phyloP scores from a whole-genome alignment of 768 basidiomycete species.

The Ramaria sp. region DNA sequence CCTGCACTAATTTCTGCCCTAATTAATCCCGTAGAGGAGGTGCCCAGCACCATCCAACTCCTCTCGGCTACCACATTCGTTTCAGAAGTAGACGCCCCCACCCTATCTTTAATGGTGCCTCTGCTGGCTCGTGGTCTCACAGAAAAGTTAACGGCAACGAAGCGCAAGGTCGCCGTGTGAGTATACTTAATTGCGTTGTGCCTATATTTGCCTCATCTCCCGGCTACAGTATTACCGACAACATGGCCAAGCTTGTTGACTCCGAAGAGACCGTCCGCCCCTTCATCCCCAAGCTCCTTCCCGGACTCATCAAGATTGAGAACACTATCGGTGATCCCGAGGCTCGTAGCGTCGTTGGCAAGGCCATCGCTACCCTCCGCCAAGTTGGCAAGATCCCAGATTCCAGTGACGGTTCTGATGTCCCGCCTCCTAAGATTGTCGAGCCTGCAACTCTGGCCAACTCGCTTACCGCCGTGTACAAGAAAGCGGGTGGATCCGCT shows the following conservation, averaged over 20 bases:
- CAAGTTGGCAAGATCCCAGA: conserved; percentile 87
- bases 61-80: conserved; percentile 99
- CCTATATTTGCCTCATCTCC: conserved; percentile 10
- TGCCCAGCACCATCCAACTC: conserved; percentile 86
- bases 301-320: conserved; percentile 93
- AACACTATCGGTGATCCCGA: conserved; percentile 94
- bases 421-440: conserved; percentile 72
- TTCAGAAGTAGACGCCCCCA: conserved; percentile 96
- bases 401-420: conserved; percentile 77
- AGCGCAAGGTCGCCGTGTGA: conserved; percentile 95
- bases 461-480: conserved; percentile 68
- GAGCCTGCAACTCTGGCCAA: conserved; percentile 59
- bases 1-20: conserved; percentile 95
- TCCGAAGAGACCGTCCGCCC: conserved; percentile 91
- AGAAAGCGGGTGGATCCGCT: conserved; percentile 62
- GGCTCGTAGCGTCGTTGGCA: conserved; percentile 84
- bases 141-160: conserved; percentile 92
- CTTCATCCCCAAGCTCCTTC: conserved; percentile 92
- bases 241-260: conserved; percentile 98
- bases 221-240: conserved; percentile 72
- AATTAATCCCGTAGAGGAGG: conserved; percentile 99
- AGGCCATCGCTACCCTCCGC: conserved; percentile 92
- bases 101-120: conserved; percentile 96
- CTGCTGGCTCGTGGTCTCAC: conserved; percentile 85
- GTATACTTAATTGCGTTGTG: conserved; percentile 22